Evolutionary conservation across 2,329 filamentous ascomycete species (phyloP), one percentile per base, ranked within the genome.

Genomic region (Coleophoma cylindrospora): DNA sequence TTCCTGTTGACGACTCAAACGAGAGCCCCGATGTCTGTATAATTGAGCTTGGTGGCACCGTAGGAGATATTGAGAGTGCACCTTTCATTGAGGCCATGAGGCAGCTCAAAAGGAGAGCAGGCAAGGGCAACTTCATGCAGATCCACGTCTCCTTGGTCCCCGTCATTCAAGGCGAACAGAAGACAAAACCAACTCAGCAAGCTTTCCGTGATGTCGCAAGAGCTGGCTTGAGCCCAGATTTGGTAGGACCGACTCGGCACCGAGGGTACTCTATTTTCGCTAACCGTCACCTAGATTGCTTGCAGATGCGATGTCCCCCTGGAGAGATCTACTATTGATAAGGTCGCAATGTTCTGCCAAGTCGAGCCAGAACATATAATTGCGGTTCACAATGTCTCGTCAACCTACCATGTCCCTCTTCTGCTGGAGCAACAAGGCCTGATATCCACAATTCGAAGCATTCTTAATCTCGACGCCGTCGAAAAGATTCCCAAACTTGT

Each of bases 181-280:
- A 97, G 81, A 97, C 91, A 10, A 97, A 97, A 74, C 94, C 94
- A 0, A 99, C 94, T 0, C 94, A 99, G 68, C 83, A 89, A 62
- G 89, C 92, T 22, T 90, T 97, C 62, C 86, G 86, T 64, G 83
- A 87, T 61, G 84, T 91, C 54, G 86, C 92, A 55, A 91, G 87
- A 64, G 86, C 88, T 50, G 56, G 56, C 32, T 47, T 89, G 49
- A 80, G 76, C 52, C 86, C 85, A 2, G 84, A 88, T 60, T 65
- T 94, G 66, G 83, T 87, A 71, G 52, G 72, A 62, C 17, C 17
- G 27, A 27, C 27, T 27, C 27, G 6, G 27, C 9, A 10, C 4
- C 27, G 9, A 10, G 27, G 9, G 27, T 27, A 27, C 27, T 27
- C 11, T 38, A 17, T 38, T 14, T 38, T 38, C 14, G 12, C 36